These are phyloP conservation scores for Lentinula sp. DNA, from an alignment of 768 basidiomycete species.

Conservation along the genomic window DNA sequence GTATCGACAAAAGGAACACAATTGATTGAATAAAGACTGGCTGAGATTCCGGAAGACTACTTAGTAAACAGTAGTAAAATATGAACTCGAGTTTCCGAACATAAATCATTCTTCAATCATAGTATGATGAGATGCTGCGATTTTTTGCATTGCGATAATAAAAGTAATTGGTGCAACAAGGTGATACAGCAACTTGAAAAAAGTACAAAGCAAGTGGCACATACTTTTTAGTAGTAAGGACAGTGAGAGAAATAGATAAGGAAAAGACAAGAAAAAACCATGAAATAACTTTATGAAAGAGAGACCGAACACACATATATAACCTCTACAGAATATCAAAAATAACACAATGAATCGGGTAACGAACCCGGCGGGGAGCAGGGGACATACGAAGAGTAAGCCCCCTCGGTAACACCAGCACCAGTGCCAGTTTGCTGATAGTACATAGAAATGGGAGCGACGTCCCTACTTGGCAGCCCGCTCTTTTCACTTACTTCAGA, in stretches of 20 bases:
- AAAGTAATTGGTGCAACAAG: not conserved
- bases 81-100: no score
- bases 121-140: not conserved
- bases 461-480: not conserved
- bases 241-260: not conserved
- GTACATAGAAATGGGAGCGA: not conserved
- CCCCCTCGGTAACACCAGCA: not conserved
- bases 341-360: not conserved
- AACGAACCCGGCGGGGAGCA: not conserved
- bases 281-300: not conserved
- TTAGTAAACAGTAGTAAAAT: no score
- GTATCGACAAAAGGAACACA: no score
- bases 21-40: no score
- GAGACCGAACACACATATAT: not conserved
- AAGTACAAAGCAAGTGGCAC: not conserved
- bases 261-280: not conserved
- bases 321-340: not conserved
- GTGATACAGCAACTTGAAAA: not conserved
- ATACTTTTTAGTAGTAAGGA: not conserved
- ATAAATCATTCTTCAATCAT: no score
- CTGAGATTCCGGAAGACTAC: no score
- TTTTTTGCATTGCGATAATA: not conserved
- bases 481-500: conserved; percentile 1
- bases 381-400: not conserved
- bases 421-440: not conserved